Percentiles rank a stretch among this genome's conserved stretches.
phyloP scores from a whole-genome alignment of 2,329 filamentous ascomycete species.

The Calonectria pauciramosa region DNA sequence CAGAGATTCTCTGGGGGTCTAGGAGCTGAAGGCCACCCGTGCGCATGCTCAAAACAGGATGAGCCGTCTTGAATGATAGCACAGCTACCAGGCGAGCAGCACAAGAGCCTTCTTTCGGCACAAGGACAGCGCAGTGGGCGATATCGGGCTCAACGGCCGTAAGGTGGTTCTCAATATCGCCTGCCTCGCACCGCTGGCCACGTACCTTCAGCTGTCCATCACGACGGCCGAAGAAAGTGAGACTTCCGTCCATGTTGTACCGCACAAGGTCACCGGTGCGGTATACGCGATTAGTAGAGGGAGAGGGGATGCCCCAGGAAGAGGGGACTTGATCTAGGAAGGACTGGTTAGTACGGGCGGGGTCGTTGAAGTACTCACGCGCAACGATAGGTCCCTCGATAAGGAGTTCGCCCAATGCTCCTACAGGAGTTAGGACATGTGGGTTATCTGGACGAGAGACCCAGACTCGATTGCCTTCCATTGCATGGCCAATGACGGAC shows the following conservation, averaged over 20 bases:
- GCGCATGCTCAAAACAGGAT: background rate
- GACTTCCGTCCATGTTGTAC: constrained; percentile 48
- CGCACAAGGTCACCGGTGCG: constrained; percentile 43
- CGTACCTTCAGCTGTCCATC: constrained; percentile 48
- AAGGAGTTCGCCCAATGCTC: background rate
- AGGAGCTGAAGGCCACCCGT: background rate
- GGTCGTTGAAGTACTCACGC: constrained; percentile 6
- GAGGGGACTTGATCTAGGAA: background rate
- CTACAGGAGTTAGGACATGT: background rate
- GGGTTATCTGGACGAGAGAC: background rate
- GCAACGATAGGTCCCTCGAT: constrained; percentile 3
- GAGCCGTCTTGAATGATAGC: background rate
- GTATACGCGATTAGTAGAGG: constrained; percentile 29
- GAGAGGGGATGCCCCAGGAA: background rate
- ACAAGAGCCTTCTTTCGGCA: constrained; percentile 5
- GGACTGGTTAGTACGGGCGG: background rate
- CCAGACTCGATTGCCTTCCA: background rate
- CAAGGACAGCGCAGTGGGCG: background rate
- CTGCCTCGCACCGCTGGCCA: constrained; percentile 38
- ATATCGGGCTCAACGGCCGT: background rate
- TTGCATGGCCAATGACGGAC: background rate
- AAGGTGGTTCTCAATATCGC: constrained; percentile 17
- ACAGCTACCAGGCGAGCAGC: constrained; percentile 4
- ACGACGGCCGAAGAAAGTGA: constrained; percentile 42
- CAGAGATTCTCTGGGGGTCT: background rate